Percentiles rank a stretch among this genome's conserved stretches.
phyloP scores from a whole-genome alignment of 2,329 filamentous ascomycete species.

The Fusarium ambrosium region DNA sequence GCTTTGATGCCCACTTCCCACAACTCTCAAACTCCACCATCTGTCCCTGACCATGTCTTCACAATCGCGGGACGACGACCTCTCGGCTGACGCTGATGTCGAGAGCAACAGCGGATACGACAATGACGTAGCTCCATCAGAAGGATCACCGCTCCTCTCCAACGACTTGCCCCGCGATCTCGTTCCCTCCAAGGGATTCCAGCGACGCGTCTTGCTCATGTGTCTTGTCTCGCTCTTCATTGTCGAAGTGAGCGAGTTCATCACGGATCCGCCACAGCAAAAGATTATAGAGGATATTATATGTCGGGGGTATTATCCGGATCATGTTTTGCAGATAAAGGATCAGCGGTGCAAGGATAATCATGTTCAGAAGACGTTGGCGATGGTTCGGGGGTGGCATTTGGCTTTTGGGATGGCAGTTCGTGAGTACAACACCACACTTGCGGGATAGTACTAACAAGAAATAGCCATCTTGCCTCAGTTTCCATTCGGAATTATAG shows the following conservation, averaged over 20 bases:
- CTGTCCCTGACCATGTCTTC: constrained; percentile 6
- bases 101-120: constrained; percentile 25
- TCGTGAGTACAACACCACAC: constrained; percentile 47
- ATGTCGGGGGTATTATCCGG: constrained; percentile 63
- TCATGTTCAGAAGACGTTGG: constrained; percentile 64
- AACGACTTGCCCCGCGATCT: constrained; percentile 34
- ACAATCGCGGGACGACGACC: background rate
- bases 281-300: constrained; percentile 67
- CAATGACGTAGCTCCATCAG: constrained; percentile 15
- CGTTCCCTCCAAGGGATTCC: constrained; percentile 45
- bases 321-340: constrained; percentile 50
- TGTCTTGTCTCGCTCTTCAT: constrained; percentile 58
- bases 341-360: constrained; percentile 64
- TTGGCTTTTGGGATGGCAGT: constrained; percentile 62
- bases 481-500: constrained; percentile 62
- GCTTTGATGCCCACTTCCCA: background rate
- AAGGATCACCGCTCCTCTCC: constrained; percentile 41
- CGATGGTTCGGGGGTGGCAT: constrained; percentile 64
- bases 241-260: constrained; percentile 57
- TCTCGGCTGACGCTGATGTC: constrained; percentile 14
- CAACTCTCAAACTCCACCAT: background rate
- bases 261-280: constrained; percentile 58
- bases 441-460: background rate
- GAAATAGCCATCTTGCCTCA: constrained; percentile 56
- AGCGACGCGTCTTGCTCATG: constrained; percentile 49